phyloP scores from a whole-genome alignment of 2,329 filamentous ascomycete genomes.

The Cladosporium velox region DNA sequence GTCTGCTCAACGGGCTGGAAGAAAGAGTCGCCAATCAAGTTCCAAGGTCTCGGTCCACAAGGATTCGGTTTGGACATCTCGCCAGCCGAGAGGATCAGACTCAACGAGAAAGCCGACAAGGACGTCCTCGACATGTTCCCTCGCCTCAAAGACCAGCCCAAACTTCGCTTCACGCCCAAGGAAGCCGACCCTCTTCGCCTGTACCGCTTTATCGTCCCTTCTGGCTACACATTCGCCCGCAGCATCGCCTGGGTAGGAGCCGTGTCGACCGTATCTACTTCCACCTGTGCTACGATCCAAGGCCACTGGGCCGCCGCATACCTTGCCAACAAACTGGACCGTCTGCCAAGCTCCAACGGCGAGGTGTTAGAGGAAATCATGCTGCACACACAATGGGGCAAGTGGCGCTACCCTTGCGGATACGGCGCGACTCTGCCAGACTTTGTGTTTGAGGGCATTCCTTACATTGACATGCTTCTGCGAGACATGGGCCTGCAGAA shows the following conservation, averaged over 20 bases:
- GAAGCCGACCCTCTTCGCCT: conserved; percentile 38
- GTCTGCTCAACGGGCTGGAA: conserved; percentile 62
- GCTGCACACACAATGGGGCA: conserved; percentile 68
- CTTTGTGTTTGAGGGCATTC: conserved; percentile 74
- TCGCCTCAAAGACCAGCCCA: conserved; percentile 54
- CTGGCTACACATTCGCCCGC: conserved; percentile 34
- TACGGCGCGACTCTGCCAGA: conserved; percentile 65
- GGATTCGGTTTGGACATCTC: conserved; percentile 10
- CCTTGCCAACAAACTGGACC: conserved; percentile 55
- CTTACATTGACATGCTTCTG: conserved; percentile 70
- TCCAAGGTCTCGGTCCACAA: conserved; percentile 36
- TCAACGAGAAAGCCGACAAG: conserved; percentile 48
- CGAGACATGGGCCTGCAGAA: conserved; percentile 63
- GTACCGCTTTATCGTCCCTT: conserved; percentile 48
- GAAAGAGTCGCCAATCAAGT: conserved; percentile 51
- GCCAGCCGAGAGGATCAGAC: conserved; percentile 36
- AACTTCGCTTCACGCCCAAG: conserved; percentile 21
- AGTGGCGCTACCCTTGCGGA: conserved; percentile 68
- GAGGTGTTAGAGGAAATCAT: conserved; percentile 51
- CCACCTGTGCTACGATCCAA: conserved; percentile 43
- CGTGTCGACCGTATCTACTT: conserved; percentile 41
- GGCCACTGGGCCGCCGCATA: conserved; percentile 60
- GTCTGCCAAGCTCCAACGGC: conserved; percentile 35
- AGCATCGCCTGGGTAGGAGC: conserved; percentile 47
- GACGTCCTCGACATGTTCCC: conserved; percentile 59